These are phyloP conservation scores for Botrytis medusae DNA, from an alignment of 2,329 filamentous ascomycete species.

Conservation along the genomic window DNA sequence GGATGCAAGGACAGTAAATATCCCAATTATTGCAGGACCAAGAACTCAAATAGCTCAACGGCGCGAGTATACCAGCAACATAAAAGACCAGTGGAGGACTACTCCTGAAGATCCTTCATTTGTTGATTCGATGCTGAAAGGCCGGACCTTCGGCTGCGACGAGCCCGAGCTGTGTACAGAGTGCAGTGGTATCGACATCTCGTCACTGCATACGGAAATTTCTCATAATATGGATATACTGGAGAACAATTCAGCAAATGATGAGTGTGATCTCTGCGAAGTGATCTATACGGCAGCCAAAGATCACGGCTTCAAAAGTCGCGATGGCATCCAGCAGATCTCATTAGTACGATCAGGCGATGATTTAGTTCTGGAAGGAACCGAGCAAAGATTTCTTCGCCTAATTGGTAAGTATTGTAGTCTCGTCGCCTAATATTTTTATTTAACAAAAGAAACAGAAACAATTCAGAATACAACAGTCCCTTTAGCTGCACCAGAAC, in stretches of 20 bases:
- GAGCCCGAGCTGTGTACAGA: neutral
- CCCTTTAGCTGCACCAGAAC: neutral
- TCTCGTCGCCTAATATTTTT: neutral
- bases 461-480: neutral
- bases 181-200: neutral
- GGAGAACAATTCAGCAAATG: neutral
- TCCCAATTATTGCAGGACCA: neutral
- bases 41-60: neutral
- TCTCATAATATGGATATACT: neutral
- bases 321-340: neutral
- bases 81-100: neutral
- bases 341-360: neutral
- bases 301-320: neutral
- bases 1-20: neutral
- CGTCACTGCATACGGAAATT: neutral
- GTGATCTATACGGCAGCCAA: neutral
- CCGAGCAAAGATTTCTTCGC: neutral
- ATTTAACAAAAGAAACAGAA: neutral
- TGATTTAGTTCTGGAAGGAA: neutral
- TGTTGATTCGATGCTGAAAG: neutral
- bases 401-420: neutral
- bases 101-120: neutral
- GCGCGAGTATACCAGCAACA: neutral
- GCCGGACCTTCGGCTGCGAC: neutral
- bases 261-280: neutral